A percentile compares a stretch with the other conserved stretches of the same genome.
These are phyloP conservation scores for Zoysia matrella DNA, from an alignment of 202 grass and related monocot species.

Conservation along the genomic window DNA sequence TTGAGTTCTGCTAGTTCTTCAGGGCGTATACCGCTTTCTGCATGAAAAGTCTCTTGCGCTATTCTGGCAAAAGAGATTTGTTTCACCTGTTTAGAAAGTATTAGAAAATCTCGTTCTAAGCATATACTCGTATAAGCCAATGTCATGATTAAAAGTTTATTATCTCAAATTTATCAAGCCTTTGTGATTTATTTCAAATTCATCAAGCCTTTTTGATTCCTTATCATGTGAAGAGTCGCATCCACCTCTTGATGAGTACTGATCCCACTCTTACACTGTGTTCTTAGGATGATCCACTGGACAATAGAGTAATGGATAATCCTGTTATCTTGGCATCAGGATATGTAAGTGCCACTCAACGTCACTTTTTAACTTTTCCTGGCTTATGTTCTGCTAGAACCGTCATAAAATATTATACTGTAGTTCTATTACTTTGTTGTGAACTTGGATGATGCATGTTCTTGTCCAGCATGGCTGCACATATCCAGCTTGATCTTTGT, in stretches of 20 bases:
- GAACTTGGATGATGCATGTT: not conserved
- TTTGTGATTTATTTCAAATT: not conserved
- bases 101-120: not conserved
- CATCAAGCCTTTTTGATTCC: too few relatives aligned
- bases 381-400: slow-evolving; percentile 16
- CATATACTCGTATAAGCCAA: not conserved
- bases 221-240: not conserved
- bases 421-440: not conserved
- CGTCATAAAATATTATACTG: not conserved
- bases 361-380: slow-evolving; percentile 2
- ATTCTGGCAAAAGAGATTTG: not conserved
- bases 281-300: slow-evolving; percentile 37
- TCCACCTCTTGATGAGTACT: slow-evolving; percentile 26
- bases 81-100: slow-evolving; percentile 14
- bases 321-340: slow-evolving; percentile 51
- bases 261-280: slow-evolving; percentile 23
- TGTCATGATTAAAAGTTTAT: slow-evolving; percentile 7
- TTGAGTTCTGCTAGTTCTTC: slow-evolving; percentile 8
- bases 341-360: slow-evolving; percentile 43
- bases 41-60: slow-evolving; percentile 21
- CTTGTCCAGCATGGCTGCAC: slow-evolving; percentile 8
- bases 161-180: slow-evolving; percentile 8
- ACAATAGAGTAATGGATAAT: slow-evolving; percentile 34
- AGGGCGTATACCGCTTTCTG: not conserved
- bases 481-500: not conserved